Base-by-base conservation (phyloP, 805 yeast genomes). In the Myxozyma geophila region DNA sequence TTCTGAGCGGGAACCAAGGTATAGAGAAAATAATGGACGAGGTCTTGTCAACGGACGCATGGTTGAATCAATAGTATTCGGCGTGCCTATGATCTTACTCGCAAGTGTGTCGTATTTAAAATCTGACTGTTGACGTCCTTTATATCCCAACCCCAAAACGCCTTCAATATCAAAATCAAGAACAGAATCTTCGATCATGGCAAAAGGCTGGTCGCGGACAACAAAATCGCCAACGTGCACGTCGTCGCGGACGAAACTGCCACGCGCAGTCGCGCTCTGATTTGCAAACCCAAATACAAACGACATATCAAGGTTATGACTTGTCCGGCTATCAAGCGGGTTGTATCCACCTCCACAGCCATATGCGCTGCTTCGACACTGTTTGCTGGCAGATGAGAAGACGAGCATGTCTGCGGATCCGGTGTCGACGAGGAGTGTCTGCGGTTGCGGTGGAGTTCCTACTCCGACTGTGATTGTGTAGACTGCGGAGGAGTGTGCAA, bases 311-410 rank as follows among this genome's bases (percentile, higher is more conserved):
- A 64, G 35, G 7, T 57, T 64, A 10, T 47, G 39, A n/a, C 43
- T 35, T 3, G 67, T 59, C 13, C 53, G 40, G 4, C 66, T 54
- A 13, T 51, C 53, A 12, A 55, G 40, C 6, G 64, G 63, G 33
- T 63, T 59, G 50, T 56, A 63, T 2, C 68, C 67, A 6, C 68
- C 68, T 3, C 68, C 64, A 44, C 67, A 65, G 8, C 67, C 67
- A 47, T 23, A 56, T 4, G 43, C 17, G 17, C 64, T 58, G 10
- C 28, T 19, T 7, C 59, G 53, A 35, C 67, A 63, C 39, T 63
- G 67, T 21, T 48, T 48, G 37, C 60, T 52, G 12, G 68, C 8
- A 9, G 67, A 41, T 7, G 64, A 54, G 41, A 55, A 65, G 17
- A 65, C 55, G 15, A 65, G 55, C 47, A 59, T 10, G 21, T 62